Conservation (phyloP, 345 rosid genomes). For the Aurinia saxatilis region DNA sequence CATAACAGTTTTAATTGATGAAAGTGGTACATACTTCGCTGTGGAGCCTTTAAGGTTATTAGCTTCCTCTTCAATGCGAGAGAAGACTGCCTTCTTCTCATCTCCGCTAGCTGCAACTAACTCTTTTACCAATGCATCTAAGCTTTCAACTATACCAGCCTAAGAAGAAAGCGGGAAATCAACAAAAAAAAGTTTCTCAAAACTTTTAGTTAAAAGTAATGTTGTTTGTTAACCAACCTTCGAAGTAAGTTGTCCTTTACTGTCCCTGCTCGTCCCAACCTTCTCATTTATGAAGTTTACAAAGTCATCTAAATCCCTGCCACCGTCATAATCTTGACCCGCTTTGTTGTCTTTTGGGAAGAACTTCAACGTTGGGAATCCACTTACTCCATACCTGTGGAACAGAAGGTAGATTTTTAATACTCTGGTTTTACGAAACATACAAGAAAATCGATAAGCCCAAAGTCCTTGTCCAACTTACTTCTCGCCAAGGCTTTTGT, state of each 20-base stretch:
- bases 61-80: constrained; percentile 70
- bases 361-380: constrained; percentile 85
- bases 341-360: constrained; percentile 90
- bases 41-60: constrained; percentile 60
- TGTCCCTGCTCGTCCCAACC: constrained; percentile 79
- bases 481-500: constrained; percentile 78
- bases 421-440: neutral
- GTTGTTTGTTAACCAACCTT: constrained; percentile 37
- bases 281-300: constrained; percentile 82
- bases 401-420: neutral
- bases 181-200: neutral
- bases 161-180: constrained; percentile 14
- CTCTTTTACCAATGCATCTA: constrained; percentile 77
- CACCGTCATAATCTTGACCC: constrained; percentile 90
- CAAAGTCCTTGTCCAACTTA: constrained; percentile 28
- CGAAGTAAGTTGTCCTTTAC: constrained; percentile 76
- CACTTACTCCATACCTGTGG: constrained; percentile 81
- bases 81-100: constrained; percentile 62
- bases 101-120: constrained; percentile 64
- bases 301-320: constrained; percentile 85
- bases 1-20: neutral
- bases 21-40: constrained; percentile 38
- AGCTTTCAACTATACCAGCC: constrained; percentile 86
- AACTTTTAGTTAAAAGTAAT: neutral
- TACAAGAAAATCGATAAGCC: neutral